A percentile compares a stretch with the other conserved stretches of the same genome.
phyloP scores from a whole-genome alignment of 305 asterid genomes.

The Fraxinus velutina region DNA sequence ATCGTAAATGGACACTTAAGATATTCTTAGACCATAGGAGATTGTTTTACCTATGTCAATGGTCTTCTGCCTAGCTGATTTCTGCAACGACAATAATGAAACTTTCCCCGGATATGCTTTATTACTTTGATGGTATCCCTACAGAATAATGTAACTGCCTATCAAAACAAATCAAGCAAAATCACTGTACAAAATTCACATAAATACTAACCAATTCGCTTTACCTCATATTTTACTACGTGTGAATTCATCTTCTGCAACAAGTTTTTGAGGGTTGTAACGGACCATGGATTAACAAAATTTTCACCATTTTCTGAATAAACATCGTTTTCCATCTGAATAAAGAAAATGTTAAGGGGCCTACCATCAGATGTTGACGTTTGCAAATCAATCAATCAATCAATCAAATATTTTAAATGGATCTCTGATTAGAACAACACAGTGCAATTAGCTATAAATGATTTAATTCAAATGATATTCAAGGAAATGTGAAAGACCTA shows the following conservation, averaged over 20 bases:
- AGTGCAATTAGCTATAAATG: background rate
- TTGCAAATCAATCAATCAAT: background rate
- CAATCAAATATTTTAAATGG: background rate
- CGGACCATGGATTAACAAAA: constrained; percentile 75
- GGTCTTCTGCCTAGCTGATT: constrained; percentile 66
- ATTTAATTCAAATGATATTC: constrained; percentile 4
- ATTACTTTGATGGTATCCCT: constrained; percentile 70
- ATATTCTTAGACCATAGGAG: background rate
- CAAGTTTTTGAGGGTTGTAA: constrained; percentile 39
- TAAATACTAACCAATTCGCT: constrained; percentile 6
- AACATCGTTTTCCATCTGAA: constrained; percentile 40
- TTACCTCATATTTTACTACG: constrained; percentile 51
- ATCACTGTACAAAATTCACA: background rate
- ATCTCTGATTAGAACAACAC: constrained; percentile 12
- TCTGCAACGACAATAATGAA: constrained; percentile 62
- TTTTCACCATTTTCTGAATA: constrained; percentile 39
- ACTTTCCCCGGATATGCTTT: constrained; percentile 82
- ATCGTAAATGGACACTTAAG: constrained; percentile 1
- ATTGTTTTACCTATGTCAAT: constrained; percentile 63
- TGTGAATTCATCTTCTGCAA: constrained; percentile 45
- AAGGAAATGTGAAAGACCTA: background rate
- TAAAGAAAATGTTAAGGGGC: constrained; percentile 21
- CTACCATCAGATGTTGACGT: constrained; percentile 19
- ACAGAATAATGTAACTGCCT: constrained; percentile 19
- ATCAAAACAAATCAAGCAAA: constrained; percentile 7